phyloP scores from a whole-genome alignment of 345 rosid genomes.

The Turnera subulata region DNA sequence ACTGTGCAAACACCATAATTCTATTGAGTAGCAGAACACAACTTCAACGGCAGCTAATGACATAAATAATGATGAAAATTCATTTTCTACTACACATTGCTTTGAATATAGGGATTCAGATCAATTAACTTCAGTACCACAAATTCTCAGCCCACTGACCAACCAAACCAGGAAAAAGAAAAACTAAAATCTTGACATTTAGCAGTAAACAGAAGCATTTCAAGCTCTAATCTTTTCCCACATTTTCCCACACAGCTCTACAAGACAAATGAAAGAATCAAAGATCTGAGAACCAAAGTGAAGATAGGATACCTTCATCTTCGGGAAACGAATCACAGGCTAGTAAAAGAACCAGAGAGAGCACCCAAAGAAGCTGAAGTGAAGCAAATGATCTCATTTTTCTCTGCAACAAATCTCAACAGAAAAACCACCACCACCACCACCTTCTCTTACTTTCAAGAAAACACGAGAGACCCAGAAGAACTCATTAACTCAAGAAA shows the following conservation, averaged over 20 bases:
- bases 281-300: slow-evolving; percentile 48
- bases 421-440: slow-evolving; percentile 13
- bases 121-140: slow-evolving; percentile 7
- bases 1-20: slow-evolving; percentile 34
- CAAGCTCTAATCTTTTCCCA: slow-evolving; percentile 1
- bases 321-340: slow-evolving; percentile 44
- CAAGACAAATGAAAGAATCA: slow-evolving; percentile 19
- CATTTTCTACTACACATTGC: neutral
- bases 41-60: neutral
- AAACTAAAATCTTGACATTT: neutral
- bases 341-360: slow-evolving; percentile 40
- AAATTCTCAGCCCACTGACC: neutral
- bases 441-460: slow-evolving; percentile 16
- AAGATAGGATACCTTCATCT: slow-evolving; percentile 57
- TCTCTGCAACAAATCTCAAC: slow-evolving; percentile 18
- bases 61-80: neutral
- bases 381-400: slow-evolving; percentile 40
- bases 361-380: slow-evolving; percentile 36
- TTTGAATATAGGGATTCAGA: neutral
- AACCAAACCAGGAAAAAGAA: slow-evolving; percentile 11
- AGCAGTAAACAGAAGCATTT: slow-evolving; percentile 2
- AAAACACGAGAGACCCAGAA: slow-evolving; percentile 14
- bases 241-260: slow-evolving; percentile 23
- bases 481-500: slow-evolving; percentile 29
- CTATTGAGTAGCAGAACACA: slow-evolving; percentile 19